These are phyloP conservation scores for Auricularia sp. DNA, from an alignment of 768 basidiomycete genomes.

Conservation along the genomic window DNA sequence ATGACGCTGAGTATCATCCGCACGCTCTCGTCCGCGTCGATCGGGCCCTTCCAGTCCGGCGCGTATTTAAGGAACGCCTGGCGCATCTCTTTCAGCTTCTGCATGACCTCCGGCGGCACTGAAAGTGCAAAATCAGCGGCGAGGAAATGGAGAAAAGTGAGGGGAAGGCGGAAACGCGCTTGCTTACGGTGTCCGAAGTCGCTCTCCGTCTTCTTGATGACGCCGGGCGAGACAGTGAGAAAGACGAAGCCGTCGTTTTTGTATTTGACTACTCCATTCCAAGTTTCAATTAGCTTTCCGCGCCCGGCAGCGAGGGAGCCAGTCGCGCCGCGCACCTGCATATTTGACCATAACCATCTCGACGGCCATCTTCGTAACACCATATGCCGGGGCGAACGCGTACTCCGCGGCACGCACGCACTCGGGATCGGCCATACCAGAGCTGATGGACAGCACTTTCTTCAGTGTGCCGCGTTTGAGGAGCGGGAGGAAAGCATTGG, in stretches of 20 bases:
- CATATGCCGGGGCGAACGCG: slow-evolving; percentile 16
- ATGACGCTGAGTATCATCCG: slow-evolving; percentile 13
- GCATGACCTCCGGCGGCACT: no score
- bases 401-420: slow-evolving; percentile 12
- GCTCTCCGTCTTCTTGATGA: slow-evolving; percentile 16
- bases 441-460: slow-evolving; percentile 22
- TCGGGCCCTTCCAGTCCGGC: slow-evolving; percentile 10
- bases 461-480: slow-evolving; percentile 9
- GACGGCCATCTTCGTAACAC: slow-evolving; percentile 27
- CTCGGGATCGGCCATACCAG: slow-evolving; percentile 22
- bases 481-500: slow-evolving; percentile 31
- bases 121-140: no score
- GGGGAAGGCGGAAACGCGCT: no score
- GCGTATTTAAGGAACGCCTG: not conserved
- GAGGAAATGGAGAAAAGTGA: no score
- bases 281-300: no score
- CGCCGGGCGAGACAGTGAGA: slow-evolving; percentile 28
- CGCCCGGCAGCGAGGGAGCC: no score
- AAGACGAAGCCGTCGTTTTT: slow-evolving; percentile 26
- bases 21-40: slow-evolving; percentile 12
- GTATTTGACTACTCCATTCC: not conserved
- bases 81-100: no score
- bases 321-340: not conserved
- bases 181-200: no score
- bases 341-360: slow-evolving; percentile 30